Evolutionary conservation across 345 rosid species (phyloP), one percentile per base, ranked within the genome.

Genomic region (Moricandia moricandioides): DNA sequence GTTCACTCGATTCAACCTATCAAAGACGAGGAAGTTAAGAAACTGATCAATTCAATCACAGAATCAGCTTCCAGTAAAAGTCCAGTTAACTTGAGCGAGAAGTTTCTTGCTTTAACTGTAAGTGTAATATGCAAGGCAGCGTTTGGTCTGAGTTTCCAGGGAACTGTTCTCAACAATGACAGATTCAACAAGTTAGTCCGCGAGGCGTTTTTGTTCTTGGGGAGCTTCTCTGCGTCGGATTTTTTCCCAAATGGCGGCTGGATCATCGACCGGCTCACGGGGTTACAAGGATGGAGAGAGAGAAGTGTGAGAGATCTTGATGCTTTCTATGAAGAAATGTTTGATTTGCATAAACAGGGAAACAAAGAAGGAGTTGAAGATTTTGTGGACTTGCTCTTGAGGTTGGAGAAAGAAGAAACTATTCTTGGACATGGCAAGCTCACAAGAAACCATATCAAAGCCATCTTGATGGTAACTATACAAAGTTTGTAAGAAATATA

Each of bases 321-420:
- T 55, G 18, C 1, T 0, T 79, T 85, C 69, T 86, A 77, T 31
- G 80, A 83, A 31, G 47, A 71, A 57, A 73, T 78, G 27, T 76
- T 88, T 8, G 82, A 77, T 4, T 69, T 85, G 7, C 88, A 88
- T 56, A 81, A 78, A 24, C n/a, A 73, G 30, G 67, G 73, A 66
- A 33, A 40, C 17, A 0, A 30, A 73, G 1, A 17, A 13, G 35
- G 82, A 21, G 24, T 49, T 1, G 85, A 82, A 30, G 85, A 84
- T 73, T 73, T 73, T 3, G 52, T 73, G 10, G 78, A 73, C 10
- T 7, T 73, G 40, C 58, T 65, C 0, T 24, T 73, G 52, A 56
- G 49, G 49, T 55, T 74, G 33, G 78, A 74, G 72, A 74, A 29
- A 34, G 72, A 67, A 33, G 45, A 74, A 67, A 14, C 33, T 21